A percentile compares a stretch with the other conserved stretches of the same genome.
Evolutionary conservation across 192 early-diverging fungal genomes (phyloP).

Genomic region (Linnemannia elongata): DNA sequence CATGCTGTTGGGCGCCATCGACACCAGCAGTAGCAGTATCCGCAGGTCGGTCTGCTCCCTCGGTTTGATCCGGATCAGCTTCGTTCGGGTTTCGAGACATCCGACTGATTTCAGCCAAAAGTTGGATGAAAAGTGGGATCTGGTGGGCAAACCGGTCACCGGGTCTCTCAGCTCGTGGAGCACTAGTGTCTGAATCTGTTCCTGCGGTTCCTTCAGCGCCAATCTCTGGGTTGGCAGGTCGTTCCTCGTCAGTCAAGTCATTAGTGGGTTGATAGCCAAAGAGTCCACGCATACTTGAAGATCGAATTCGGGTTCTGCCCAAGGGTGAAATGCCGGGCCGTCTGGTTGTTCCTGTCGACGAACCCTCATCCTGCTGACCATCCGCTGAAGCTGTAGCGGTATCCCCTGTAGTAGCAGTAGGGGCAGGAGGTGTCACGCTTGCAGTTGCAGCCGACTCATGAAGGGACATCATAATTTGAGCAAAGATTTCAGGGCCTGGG

Average conservation of each 20-base stretch:
- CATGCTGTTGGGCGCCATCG: background rate
- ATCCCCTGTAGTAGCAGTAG: background rate
- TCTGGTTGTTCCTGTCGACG: background rate
- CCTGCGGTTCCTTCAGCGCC: background rate
- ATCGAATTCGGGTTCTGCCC: conserved; percentile 21
- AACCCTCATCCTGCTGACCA: background rate
- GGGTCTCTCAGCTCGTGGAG: background rate
- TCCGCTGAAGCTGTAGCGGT: background rate
- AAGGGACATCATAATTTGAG: conserved; percentile 30
- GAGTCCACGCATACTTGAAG: conserved; percentile 24
- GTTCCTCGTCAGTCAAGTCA: background rate
- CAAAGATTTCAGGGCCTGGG: conserved; percentile 19
- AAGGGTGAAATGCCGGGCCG: background rate
- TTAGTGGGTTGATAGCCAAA: conserved; percentile 37
- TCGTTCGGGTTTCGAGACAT: background rate
- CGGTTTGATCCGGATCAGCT: background rate
- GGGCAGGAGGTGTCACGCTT: background rate
- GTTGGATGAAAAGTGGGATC: conserved; percentile 36
- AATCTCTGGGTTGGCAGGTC: background rate
- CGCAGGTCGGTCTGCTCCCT: background rate
- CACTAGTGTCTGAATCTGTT: background rate
- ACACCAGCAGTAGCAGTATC: background rate
- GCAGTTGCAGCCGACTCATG: background rate
- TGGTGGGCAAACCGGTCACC: conserved; percentile 11
- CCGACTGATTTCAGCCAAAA: conserved; percentile 33